Conservation (phyloP, 208 protist species). For the Porcisia hertigi region DNA sequence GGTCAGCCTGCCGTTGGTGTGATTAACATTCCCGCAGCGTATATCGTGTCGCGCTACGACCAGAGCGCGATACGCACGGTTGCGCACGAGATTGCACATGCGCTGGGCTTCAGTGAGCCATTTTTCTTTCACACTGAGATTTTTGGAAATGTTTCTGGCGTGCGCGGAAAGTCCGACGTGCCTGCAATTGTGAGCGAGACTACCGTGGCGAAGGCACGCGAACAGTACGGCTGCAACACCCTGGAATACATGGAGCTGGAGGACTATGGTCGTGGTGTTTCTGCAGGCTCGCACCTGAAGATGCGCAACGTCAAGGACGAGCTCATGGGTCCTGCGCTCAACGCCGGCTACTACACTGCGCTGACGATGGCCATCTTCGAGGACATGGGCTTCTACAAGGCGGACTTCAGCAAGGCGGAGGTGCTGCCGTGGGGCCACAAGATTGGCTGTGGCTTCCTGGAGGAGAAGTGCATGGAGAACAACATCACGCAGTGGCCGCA, state of each 20-base stretch:
- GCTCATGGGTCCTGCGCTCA: too few relatives aligned
- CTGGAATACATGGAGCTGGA: conserved; percentile 80
- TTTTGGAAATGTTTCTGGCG: not conserved
- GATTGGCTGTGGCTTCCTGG: conserved; percentile 59
- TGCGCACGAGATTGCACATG: conserved; percentile 86
- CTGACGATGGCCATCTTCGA: conserved; percentile 85
- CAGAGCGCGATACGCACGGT: conserved; percentile 24
- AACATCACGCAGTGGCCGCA: conserved; percentile 30
- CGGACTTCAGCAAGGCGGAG: conserved; percentile 60
- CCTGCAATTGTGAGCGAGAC: too few relatives aligned
- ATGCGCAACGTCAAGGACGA: too few relatives aligned
- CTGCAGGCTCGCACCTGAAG: conserved; percentile 83
- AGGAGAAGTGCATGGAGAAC: conserved; percentile 41
- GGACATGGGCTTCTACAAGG: conserved; percentile 82
- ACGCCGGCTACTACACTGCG: too few relatives aligned
- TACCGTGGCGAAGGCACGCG: not conserved
- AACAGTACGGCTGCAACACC: conserved; percentile 57
- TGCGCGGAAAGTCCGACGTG: too few relatives aligned
- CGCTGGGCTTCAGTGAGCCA: conserved; percentile 81
- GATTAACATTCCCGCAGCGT: conserved; percentile 45
- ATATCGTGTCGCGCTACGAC: conserved; percentile 15
- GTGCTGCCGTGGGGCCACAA: conserved; percentile 68
- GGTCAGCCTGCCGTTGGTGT: conserved; percentile 40
- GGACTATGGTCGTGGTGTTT: conserved; percentile 58
- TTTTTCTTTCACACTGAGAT: conserved; percentile 15